phyloP scores from a whole-genome alignment of 345 rosid genomes.

The Luvunga scandens region DNA sequence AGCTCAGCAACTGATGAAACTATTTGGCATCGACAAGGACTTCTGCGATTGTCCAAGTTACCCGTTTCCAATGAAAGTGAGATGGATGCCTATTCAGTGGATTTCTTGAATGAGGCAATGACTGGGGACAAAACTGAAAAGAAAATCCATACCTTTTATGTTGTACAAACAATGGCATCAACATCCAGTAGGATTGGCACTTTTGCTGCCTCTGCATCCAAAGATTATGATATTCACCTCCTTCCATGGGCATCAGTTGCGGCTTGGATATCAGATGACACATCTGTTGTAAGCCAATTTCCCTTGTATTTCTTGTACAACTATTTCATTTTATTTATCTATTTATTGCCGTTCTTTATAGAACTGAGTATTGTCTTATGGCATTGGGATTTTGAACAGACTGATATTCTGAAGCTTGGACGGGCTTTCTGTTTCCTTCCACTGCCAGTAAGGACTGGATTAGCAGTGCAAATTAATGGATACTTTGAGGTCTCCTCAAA shows the following conservation, averaged over 20 bases:
- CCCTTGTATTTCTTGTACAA: slow-evolving; percentile 1
- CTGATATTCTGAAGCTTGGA: slow-evolving; percentile 63
- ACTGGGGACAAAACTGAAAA: slow-evolving; percentile 42
- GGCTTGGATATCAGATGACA: slow-evolving; percentile 71
- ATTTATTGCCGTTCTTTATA: not conserved
- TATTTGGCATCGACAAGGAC: slow-evolving; percentile 66
- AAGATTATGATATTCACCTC: slow-evolving; percentile 87
- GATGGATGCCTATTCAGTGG: slow-evolving; percentile 70
- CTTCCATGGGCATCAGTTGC: slow-evolving; percentile 97
- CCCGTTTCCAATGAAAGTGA: slow-evolving; percentile 35
- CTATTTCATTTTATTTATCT: not conserved
- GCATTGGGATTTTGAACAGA: slow-evolving; percentile 44
- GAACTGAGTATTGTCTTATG: slow-evolving; percentile 20
- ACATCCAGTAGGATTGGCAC: slow-evolving; percentile 66
- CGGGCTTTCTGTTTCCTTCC: slow-evolving; percentile 97
- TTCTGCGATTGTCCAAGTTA: slow-evolving; percentile 66
- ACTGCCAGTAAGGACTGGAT: slow-evolving; percentile 86
- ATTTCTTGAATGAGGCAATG: slow-evolving; percentile 61
- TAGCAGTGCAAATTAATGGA: slow-evolving; percentile 83
- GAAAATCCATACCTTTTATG: slow-evolving; percentile 60
- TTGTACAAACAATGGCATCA: slow-evolving; percentile 88
- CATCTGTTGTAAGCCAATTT: slow-evolving; percentile 47
- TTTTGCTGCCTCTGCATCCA: slow-evolving; percentile 79
- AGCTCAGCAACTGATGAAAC: slow-evolving; percentile 45
- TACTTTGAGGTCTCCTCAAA: slow-evolving; percentile 96